Evolutionary conservation across 2,329 filamentous ascomycete genomes (phyloP), one percentile per base, ranked within the genome.

Genomic region (Macroventuria anomochaeta): DNA sequence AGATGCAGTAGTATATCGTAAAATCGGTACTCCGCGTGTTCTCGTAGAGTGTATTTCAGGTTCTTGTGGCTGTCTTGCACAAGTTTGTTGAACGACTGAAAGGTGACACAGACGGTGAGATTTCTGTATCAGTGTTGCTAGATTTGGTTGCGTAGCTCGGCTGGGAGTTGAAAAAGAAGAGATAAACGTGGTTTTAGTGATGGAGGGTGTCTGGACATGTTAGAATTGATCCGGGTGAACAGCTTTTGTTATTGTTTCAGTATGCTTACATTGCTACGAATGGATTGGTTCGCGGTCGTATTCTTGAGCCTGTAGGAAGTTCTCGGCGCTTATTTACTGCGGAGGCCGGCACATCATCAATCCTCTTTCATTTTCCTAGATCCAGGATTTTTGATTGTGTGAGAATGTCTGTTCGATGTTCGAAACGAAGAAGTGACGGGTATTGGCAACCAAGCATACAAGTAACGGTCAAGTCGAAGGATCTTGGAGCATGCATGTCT

Each of bases 311-410:
- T n/a, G 36, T 25, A 6, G 36, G 15, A 7, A 15, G 21, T 38
- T 23, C 34, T 26, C 10, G 29, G 21, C 41, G 41, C n/a, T 44
- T 44, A n/a, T 6, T 26, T 12, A 2, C 10, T 34, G 21, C 6
- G 10, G 11, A 18, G 2, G 10, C 21, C 5, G n/a, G 15, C 11
- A 10, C 65, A 3, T 72, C 73, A 25, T 74, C 75, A 39, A 72
- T 68, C 38, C 78, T 69, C 67, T 81, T 83, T 42, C 86, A 77
- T 62, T 88, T 85, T 0, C 88, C 88, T n/a, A 92, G 76, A 1
- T 88, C n/a, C 47, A 51, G 39, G 15, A 15, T 31, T 7, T 26
- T 5, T 38, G 11, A 13, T 23, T 29, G 7, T 17, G 31, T 21
- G 5, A 15, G 15, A 23, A n/a, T 25, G 7, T 18, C 10, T n/a